Percentiles rank a stretch among this genome's conserved stretches.
Conservation (phyloP, 78 protist genomes). For the Monocercomonoides exilis region DNA sequence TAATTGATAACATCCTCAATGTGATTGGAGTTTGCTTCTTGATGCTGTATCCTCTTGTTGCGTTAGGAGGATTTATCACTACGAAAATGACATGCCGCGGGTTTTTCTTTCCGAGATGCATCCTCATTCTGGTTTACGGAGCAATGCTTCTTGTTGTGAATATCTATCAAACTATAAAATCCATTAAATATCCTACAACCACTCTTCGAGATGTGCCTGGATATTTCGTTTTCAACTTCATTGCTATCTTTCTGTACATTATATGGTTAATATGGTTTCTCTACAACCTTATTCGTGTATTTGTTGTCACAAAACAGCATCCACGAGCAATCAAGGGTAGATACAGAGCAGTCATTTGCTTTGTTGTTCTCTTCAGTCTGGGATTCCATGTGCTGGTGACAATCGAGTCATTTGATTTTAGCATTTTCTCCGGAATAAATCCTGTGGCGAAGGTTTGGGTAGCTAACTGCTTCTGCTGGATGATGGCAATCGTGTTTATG, state of each 20-base stretch:
- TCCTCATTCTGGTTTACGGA: not conserved
- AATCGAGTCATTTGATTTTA: not conserved
- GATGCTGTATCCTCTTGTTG: not conserved
- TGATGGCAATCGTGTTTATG: not conserved
- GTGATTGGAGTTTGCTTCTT: not conserved
- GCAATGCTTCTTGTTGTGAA: not conserved
- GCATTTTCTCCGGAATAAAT: not conserved
- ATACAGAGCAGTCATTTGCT: not conserved
- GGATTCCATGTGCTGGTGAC: not conserved
- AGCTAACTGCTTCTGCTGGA: not conserved
- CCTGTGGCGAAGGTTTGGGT: not conserved
- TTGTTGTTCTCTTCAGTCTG: not conserved
- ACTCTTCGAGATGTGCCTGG: not conserved
- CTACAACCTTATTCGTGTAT: not conserved
- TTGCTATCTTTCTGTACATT: not conserved
- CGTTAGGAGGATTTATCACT: not conserved
- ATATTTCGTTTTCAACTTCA: not conserved
- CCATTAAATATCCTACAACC: not conserved
- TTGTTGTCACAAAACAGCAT: not conserved
- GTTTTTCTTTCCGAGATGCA: not conserved
- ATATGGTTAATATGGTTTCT: not conserved
- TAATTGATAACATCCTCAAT: not conserved
- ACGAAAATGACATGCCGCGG: not conserved
- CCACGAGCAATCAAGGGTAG: not conserved
- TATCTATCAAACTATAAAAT: not conserved